Percentiles rank a stretch among this genome's conserved stretches.
Conservation (phyloP, 768 basidiomycete genomes). For the Calocybe indica region DNA sequence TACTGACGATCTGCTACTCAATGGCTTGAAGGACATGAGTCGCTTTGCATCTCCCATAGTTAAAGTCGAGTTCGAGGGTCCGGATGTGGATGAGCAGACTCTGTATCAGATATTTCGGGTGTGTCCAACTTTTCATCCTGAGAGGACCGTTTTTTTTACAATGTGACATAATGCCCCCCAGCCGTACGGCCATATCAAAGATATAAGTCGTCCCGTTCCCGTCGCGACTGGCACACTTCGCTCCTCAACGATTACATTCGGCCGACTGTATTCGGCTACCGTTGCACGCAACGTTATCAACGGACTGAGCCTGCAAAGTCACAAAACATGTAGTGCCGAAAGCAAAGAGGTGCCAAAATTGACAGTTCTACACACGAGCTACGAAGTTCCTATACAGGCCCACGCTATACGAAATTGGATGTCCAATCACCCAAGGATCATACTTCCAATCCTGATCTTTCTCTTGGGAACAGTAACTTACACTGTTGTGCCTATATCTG, state of each 20-base stretch:
- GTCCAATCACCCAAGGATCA: constrained; percentile 79
- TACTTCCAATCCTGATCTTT: constrained; percentile 76
- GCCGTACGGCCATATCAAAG: constrained; percentile 79
- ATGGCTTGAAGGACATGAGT: constrained; percentile 66
- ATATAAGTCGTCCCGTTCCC: constrained; percentile 55
- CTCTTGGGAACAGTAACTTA: constrained; percentile 88
- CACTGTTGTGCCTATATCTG: constrained; percentile 44
- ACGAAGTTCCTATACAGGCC: constrained; percentile 58
- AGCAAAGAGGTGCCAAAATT: constrained; percentile 23
- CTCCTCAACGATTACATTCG: constrained; percentile 58
- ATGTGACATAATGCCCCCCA: constrained; percentile 17
- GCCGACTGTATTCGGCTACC: constrained; percentile 59
- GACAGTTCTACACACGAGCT: constrained; percentile 46
- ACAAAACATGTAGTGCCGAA: constrained; percentile 9
- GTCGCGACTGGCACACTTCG: constrained; percentile 65
- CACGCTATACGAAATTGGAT: constrained; percentile 76
- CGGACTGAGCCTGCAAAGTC: constrained; percentile 37
- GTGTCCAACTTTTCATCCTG: constrained; percentile 17
- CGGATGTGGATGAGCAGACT: constrained; percentile 76
- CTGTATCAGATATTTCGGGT: constrained; percentile 78
- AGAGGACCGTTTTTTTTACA: constrained; percentile 2
- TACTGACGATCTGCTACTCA: no score
- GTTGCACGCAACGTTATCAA: constrained; percentile 82
- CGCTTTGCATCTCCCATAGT: constrained; percentile 71
- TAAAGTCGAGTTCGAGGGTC: constrained; percentile 82